Base-by-base conservation (phyloP, 495 filamentous ascomycete genomes). In the Daldinia concentrica region DNA sequence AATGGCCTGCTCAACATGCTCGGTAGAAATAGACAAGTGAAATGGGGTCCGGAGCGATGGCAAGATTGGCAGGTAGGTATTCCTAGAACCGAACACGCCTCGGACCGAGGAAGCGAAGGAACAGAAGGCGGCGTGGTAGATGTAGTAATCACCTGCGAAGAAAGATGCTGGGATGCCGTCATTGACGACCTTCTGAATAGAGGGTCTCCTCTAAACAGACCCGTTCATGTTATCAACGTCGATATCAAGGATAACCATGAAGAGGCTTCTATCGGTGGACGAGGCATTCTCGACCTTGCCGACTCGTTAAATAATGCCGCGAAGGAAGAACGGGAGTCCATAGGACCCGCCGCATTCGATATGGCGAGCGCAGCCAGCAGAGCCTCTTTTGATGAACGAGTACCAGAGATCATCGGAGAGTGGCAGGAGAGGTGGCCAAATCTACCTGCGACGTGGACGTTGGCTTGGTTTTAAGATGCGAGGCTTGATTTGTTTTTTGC, bases 231-330 rank as follows among this genome's bases (percentile, higher is more conserved):
- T 63, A 93, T 99, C 82, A 98, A 98, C 76, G 90, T 99, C 56
- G 95, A 98, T 79, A 98, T 99, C 77, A 95, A 91, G 79, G 96
- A 99, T 82, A 99, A 98, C 74, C 95, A 98, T 77, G 93, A 98
- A 75, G 96, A 99, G 74, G 96, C 96, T 0, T 83, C 93, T 12
- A 86, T 97, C 4, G 96, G 95, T 8, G 96, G 96, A 11, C 90
- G 88, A 67, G 96, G 92, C 6, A 99, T 99, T 58, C 85, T 97
- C 27, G 96, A 98, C 72, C 84, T 99, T 39, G 96, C 95, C 0
- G 89, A 94, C 70, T 89, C 89, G 34, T 79, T 99, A 63, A 98
- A 98, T 73, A 86, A 86, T n/a, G 91, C 90, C 0, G 96, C 96
- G 3, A 80, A 79, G 32, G 87, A 93, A 72, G 95, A 98, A 78